Percentiles rank a stretch among this genome's conserved stretches.
phyloP scores from a whole-genome alignment of 2,329 filamentous ascomycete genomes.

The Oidium heveae region DNA sequence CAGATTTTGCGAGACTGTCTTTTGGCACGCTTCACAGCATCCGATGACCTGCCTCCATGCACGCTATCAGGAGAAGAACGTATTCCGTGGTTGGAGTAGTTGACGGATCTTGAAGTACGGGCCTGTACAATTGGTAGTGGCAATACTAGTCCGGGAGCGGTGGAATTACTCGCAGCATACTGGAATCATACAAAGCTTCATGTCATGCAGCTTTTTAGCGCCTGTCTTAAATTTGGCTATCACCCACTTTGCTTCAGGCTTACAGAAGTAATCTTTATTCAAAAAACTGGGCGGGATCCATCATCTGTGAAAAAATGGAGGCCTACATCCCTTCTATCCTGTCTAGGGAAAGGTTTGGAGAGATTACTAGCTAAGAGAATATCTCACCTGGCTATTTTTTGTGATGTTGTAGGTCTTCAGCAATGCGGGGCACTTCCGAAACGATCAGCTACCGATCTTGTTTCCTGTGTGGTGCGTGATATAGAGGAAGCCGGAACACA shows the following conservation, averaged over 20 bases:
- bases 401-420: background rate
- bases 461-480: background rate
- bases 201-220: background rate
- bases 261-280: background rate
- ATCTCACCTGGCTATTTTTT: background rate
- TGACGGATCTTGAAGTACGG: conserved; percentile 23
- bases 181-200: background rate
- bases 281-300: background rate
- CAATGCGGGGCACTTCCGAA: background rate
- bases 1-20: background rate
- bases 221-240: background rate
- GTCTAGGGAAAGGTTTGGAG: background rate
- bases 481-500: background rate
- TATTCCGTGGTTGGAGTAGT: conserved; percentile 17
- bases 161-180: background rate
- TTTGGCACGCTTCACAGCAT: background rate
- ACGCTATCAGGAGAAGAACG: conserved; percentile 11
- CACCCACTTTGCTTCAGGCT: background rate
- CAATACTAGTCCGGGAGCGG: conserved; percentile 17
- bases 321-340: background rate
- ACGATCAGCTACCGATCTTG: background rate
- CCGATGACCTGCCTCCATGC: conserved; percentile 11
- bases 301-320: background rate
- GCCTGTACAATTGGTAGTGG: conserved; percentile 40
- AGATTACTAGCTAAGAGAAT: background rate